Evolutionary conservation across 805 yeast species (phyloP).

Genomic region (Teunomyces panamensis): DNA sequence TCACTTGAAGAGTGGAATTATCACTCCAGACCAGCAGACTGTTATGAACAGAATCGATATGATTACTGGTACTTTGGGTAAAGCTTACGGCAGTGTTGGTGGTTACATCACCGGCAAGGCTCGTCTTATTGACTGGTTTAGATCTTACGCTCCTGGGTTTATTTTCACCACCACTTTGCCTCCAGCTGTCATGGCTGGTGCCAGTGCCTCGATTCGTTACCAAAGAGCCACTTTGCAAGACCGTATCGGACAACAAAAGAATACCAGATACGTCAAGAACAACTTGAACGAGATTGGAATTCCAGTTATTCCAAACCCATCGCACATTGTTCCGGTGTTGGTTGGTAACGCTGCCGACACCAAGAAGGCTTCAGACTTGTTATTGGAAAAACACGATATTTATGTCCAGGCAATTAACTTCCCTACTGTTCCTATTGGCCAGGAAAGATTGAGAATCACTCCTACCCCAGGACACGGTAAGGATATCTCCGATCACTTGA

Average conservation of each 20-base stretch:
- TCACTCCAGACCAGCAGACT: conserved; percentile 47
- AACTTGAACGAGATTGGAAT: conserved; percentile 68
- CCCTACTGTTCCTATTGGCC: conserved; percentile 96
- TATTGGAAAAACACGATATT: conserved; percentile 78
- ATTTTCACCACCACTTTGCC: conserved; percentile 96
- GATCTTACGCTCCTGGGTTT: conserved; percentile 96
- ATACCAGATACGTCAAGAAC: conserved; percentile 81
- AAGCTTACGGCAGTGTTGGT: conserved; percentile 95
- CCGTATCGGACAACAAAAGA: conserved; percentile 79
- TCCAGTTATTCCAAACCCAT: conserved; percentile 96
- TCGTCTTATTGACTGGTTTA: conserved; percentile 85
- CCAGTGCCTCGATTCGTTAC: conserved; percentile 79
- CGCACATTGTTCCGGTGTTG: conserved; percentile 93
- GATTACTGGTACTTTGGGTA: conserved; percentile 96
- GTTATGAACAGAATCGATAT: conserved; percentile 90
- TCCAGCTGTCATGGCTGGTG: conserved; percentile 97
- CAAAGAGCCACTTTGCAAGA: conserved; percentile 75
- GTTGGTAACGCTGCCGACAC: conserved; percentile 95
- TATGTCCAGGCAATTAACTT: conserved; percentile 98
- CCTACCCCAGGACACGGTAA: conserved; percentile 96
- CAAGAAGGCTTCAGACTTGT: conserved; percentile 83
- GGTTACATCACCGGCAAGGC: conserved; percentile 94
- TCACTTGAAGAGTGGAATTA: conserved; percentile 67
- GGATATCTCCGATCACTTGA: conserved; percentile 70
- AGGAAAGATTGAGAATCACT: conserved; percentile 95